phyloP scores from a whole-genome alignment of 345 rosid genomes.

The Eucalyptus sp. region DNA sequence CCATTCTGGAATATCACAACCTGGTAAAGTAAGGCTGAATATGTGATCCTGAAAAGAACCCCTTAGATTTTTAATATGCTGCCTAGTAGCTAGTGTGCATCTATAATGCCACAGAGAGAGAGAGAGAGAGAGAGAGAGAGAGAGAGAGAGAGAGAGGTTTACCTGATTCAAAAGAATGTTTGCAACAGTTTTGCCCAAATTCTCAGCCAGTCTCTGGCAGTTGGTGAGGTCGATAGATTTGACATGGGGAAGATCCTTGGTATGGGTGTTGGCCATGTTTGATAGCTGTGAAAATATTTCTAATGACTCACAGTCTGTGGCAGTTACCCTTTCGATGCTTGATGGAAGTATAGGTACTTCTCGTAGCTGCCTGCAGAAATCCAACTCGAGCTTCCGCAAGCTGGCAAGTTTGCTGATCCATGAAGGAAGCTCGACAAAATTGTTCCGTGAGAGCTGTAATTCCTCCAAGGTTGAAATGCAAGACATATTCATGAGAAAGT shows the following conservation, averaged over 20 bases:
- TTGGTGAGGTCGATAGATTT: background rate
- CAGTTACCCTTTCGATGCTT: background rate
- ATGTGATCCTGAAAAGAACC: background rate
- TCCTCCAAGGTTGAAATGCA: conserved; percentile 1
- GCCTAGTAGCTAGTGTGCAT: background rate
- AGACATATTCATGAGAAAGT: background rate
- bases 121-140: background rate
- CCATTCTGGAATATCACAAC: background rate
- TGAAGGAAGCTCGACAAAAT: conserved; percentile 1
- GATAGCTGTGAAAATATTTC: conserved; percentile 1
- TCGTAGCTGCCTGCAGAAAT: conserved; percentile 3
- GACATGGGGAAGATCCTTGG: background rate
- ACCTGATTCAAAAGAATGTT: conserved; percentile 3
- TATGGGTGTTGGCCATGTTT: background rate
- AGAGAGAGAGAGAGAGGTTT: background rate
- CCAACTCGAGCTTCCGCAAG: background rate
- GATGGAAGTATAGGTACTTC: conserved; percentile 8
- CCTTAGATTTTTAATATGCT: background rate
- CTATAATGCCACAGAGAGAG: background rate
- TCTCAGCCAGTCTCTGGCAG: background rate
- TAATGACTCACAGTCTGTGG: background rate
- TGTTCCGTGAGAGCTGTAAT: background rate
- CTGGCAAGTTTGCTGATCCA: background rate
- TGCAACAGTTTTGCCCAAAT: background rate
- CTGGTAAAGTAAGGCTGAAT: background rate